These are phyloP conservation scores for Aurinia saxatilis DNA, from an alignment of 345 rosid species.

Conservation along the genomic window DNA sequence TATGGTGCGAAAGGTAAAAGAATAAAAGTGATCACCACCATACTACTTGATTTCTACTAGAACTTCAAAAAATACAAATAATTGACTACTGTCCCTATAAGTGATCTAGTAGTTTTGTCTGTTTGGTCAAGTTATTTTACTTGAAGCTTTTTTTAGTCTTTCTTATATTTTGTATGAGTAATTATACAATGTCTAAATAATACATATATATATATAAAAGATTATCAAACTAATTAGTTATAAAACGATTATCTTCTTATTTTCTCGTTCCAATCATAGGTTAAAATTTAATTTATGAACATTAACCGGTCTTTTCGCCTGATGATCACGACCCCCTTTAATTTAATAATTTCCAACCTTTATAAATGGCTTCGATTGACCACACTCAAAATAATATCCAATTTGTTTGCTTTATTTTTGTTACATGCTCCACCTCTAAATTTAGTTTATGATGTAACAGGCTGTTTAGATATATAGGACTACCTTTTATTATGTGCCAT, in stretches of 20 bases:
- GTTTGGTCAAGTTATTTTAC: background rate
- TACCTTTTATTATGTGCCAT: background rate
- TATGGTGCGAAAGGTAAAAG: background rate
- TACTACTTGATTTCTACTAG: background rate
- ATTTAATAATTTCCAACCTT: conserved; percentile 6
- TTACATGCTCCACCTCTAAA: conserved; percentile 15
- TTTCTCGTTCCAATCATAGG: background rate
- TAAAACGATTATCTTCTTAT: background rate
- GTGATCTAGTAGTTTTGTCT: background rate
- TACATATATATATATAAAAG: too few relatives aligned
- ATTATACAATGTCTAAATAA: too few relatives aligned
- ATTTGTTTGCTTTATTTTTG: background rate
- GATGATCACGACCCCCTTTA: conserved; percentile 2
- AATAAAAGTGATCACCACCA: background rate
- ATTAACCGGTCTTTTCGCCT: background rate
- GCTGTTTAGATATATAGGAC: background rate
- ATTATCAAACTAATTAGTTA: background rate
- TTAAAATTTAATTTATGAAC: background rate
- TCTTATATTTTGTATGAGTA: too few relatives aligned
- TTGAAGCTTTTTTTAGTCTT: background rate
- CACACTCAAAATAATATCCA: background rate
- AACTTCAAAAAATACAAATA: background rate
- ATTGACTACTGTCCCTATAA: background rate
- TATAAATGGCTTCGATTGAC: conserved; percentile 19
- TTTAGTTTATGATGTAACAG: conserved; percentile 14